Base-by-base conservation (phyloP, 495 filamentous ascomycete species). In the Podospora australis region DNA sequence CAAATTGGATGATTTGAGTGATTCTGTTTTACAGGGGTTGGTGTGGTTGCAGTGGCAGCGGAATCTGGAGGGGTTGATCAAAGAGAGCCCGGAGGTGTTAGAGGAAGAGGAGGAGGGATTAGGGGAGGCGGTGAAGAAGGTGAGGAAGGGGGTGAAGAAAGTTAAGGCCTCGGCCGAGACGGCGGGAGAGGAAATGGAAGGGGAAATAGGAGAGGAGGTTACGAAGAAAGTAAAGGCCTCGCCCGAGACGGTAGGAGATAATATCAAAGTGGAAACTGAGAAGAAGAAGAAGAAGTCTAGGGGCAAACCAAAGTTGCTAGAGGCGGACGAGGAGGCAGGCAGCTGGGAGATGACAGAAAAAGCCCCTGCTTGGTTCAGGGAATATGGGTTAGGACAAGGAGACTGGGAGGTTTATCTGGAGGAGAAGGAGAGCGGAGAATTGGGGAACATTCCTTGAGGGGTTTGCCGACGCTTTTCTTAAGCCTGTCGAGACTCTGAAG, bases 1-100 rank as follows among this genome's bases (percentile, higher is more conserved):
- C 16, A 97, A 97, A 64, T 57, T 95, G 54, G 91, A 97, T 70
- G 91, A 97, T 73, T 69, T 97, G 52, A 86, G 89, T 5, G 91
- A 97, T 77, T 87, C 85, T 64, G 64, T 96, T 24, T 58, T 96
- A 52, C 91, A 97, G 68, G 92, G 84, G 1, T 68, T 89, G 52
- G 84, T 88, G 8, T 96, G 87, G 86, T 63, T 90, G 41, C 74
- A 84, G 47, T 97, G 91, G 91, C 79, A 90, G 59, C 65, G 72
- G 51, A 90, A 88, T 63, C 65, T 80, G 50, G 70, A 70, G 46
- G 56, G 58, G 29, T 56, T 86, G 23, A 52, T 63, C 32, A 10
- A 49, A 50, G 50, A 71, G 60, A 55, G 70, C 11, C 29, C 50
- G 28, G 48, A 49, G 20, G 13, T 56, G 17, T 44, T 57, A n/a